These are phyloP conservation scores for Trichoderma semiorbis DNA, from an alignment of 2,329 filamentous ascomycete genomes.

Conservation along the genomic window DNA sequence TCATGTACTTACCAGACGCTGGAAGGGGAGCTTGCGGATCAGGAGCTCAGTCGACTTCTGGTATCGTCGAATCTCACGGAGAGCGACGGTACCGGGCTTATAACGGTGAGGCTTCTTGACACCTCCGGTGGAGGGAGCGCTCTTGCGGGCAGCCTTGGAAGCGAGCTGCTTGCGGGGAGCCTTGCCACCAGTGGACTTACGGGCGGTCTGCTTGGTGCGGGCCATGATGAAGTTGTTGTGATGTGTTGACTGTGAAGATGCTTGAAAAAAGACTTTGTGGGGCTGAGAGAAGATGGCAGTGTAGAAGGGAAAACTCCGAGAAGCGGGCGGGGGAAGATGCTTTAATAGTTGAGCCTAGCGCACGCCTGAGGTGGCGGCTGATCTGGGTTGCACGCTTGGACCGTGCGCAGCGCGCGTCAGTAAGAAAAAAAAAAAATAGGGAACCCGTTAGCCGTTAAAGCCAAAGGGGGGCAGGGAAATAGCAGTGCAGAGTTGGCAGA, in stretches of 20 bases:
- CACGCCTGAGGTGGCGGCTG: conserved; percentile 34
- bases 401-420: conserved; percentile 25
- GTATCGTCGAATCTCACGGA: conserved; percentile 97
- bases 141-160: conserved; percentile 99
- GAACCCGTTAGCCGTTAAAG: not conserved
- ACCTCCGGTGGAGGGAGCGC: conserved; percentile 91
- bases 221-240: conserved; percentile 53
- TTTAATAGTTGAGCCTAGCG: conserved; percentile 40
- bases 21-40: conserved; percentile 96
- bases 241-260: conserved; percentile 26
- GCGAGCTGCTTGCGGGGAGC: conserved; percentile 93
- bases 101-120: conserved; percentile 93
- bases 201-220: conserved; percentile 64
- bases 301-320: conserved; percentile 39
- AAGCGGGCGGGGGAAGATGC: conserved; percentile 42
- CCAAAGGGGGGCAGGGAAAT: not conserved
- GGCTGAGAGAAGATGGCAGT: conserved; percentile 35
- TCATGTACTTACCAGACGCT: conserved; percentile 67
- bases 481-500: not conserved
- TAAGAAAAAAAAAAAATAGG: conserved; percentile 2
- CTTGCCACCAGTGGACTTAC: conserved; percentile 78
- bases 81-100: conserved; percentile 92
- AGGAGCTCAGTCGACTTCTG: conserved; percentile 96
- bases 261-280: conserved; percentile 25
- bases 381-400: conserved; percentile 31